Percentiles rank a stretch among this genome's conserved stretches.
phyloP scores from a whole-genome alignment of 2,329 filamentous ascomycete genomes.

The Fusarium pininemorale region DNA sequence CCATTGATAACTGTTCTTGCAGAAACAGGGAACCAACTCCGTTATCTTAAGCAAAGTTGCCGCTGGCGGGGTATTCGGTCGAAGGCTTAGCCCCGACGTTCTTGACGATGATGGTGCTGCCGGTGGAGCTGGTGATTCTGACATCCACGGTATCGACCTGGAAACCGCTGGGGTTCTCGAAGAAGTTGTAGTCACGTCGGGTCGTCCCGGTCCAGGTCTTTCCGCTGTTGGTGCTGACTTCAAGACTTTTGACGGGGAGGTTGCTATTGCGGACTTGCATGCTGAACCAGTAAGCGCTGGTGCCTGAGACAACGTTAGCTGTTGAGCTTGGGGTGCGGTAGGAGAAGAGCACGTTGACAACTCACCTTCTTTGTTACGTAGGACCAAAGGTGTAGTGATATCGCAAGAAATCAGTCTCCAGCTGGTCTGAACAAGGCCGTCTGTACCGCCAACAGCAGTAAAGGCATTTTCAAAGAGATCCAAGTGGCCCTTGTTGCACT shows the following conservation, averaged over 20 bases:
- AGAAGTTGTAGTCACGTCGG: slow-evolving; percentile 67
- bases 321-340: too few species aligned
- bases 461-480: slow-evolving; percentile 57
- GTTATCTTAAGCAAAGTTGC: slow-evolving; percentile 43
- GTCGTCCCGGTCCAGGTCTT: slow-evolving; percentile 64
- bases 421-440: slow-evolving; percentile 49
- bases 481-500: slow-evolving; percentile 53
- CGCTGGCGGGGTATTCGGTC: slow-evolving; percentile 40
- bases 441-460: slow-evolving; percentile 47
- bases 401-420: slow-evolving; percentile 52
- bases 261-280: slow-evolving; percentile 72
- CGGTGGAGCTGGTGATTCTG: slow-evolving; percentile 62
- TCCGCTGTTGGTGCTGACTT: slow-evolving; percentile 69
- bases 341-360: slow-evolving; percentile 18
- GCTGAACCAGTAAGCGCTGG: slow-evolving; percentile 48
- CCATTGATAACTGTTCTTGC: not conserved
- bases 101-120: slow-evolving; percentile 61
- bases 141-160: slow-evolving; percentile 63
- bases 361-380: slow-evolving; percentile 56
- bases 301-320: not conserved
- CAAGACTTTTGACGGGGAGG: slow-evolving; percentile 62
- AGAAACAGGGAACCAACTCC: too few species aligned
- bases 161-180: slow-evolving; percentile 67
- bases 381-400: slow-evolving; percentile 52
- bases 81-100: slow-evolving; percentile 54